Conservation (phyloP, 805 yeast genomes). For the Zygosaccharomyces lentus region DNA sequence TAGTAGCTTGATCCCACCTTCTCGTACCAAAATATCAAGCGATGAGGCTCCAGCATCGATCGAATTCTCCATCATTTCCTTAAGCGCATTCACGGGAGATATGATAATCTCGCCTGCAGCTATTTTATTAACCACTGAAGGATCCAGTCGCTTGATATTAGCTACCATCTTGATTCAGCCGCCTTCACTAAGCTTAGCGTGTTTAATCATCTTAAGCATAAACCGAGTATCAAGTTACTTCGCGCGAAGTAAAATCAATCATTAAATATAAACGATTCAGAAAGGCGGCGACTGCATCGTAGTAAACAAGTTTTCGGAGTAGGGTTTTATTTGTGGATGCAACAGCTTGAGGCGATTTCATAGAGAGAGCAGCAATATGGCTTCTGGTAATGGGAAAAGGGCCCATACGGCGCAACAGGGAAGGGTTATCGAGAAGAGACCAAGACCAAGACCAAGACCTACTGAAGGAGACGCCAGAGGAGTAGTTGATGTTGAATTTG, state of each 20-base stretch:
- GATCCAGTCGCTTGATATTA: conserved; percentile 48
- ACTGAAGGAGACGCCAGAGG: not conserved
- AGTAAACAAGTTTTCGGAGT: too few species aligned
- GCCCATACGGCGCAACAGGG: conserved; percentile 4
- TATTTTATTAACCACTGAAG: conserved; percentile 75
- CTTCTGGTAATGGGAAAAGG: conserved; percentile 3
- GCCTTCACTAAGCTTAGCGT: not conserved
- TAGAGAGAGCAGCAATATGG: not conserved
- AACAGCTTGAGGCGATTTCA: not conserved
- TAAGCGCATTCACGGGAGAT: conserved; percentile 90
- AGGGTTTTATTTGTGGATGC: not conserved
- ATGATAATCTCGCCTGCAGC: conserved; percentile 97
- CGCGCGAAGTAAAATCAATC: not conserved
- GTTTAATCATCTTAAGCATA: not conserved
- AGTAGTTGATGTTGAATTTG: conserved; percentile 23
- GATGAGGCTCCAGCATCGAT: conserved; percentile 77
- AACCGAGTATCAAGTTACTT: not conserved
- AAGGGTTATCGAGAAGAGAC: not conserved
- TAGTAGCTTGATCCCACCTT: conserved; percentile 83
- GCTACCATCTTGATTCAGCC: conserved; percentile 13
- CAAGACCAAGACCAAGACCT: not conserved
- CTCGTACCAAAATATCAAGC: conserved; percentile 78
- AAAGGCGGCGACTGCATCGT: not conserved
- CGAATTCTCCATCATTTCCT: conserved; percentile 88
- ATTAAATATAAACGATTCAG: not conserved